Base-by-base conservation (phyloP, 306 rosid genomes). In the Dryas alaskensis region DNA sequence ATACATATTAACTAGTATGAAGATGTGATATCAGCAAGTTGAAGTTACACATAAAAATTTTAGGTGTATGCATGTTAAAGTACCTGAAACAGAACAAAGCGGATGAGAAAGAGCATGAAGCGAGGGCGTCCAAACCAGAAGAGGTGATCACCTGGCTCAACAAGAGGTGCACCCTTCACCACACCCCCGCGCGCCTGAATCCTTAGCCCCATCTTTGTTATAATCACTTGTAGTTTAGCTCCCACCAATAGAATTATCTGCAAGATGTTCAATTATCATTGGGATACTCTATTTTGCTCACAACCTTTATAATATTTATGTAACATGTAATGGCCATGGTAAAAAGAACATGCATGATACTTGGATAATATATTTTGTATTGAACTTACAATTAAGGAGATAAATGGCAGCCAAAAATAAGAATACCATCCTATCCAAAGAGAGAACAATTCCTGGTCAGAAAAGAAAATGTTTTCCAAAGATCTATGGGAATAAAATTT, bases 71-170 rank as follows among this genome's bases (percentile, higher is more conserved):
- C 22, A 63, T 67, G 66, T 19, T 37, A 10, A 44, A 16, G 8
- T 60, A 89, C 98, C 96, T 83, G 94, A 74, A 93, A 91, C 66
- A 93, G 89, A 73, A 83, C 92, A 63, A 89, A 73, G 80, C 91
- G 96, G 74, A 93, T 72, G 75, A 88, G 67, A 55, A 67, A 86
- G 73, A 93, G 97, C 58, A 89, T 77, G 70, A 91, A 75, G 3
- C 70, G 63, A 0, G 98, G 98, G 6, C 57, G 59, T 9, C 87
- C 87, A 61, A 93, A 93, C 98, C 98, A 93, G 63, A 93, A 93
- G 46, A 87, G 84, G 2, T 91, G 84, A 50, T 93, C 97, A 4
- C 90, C 81, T 16, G 92, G 90, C 71, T 91, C 81, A 74, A 91
- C 97, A 57, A 85, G 51, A 3, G 95, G 98, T 54, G 83, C 87